phyloP scores from a whole-genome alignment of 2,329 filamentous ascomycete genomes.

The Epichloe gansuensis region DNA sequence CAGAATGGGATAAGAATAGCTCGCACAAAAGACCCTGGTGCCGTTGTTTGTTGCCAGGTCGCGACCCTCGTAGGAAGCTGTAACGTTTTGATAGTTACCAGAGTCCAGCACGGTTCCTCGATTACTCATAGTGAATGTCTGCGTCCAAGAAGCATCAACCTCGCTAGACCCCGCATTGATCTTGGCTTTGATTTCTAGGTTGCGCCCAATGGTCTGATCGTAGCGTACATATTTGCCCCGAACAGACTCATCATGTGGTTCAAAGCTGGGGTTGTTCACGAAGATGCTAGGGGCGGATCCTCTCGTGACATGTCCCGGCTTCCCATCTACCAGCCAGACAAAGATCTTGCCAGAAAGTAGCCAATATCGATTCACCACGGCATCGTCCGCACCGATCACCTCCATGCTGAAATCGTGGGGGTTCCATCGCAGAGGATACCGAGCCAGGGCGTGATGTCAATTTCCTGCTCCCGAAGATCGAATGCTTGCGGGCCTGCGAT shows the following conservation, averaged over 20 bases:
- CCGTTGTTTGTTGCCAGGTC: slow-evolving; percentile 4
- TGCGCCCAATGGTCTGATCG: slow-evolving; percentile 38
- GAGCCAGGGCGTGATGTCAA: slow-evolving; percentile 70
- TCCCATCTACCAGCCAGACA: slow-evolving; percentile 55
- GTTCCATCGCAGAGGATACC: slow-evolving; percentile 52
- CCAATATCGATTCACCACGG: slow-evolving; percentile 41
- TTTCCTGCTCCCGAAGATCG: slow-evolving; percentile 67
- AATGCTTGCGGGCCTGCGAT: slow-evolving; percentile 70
- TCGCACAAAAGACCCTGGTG: background rate
- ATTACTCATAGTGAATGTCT: slow-evolving; percentile 42
- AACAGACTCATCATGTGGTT: background rate
- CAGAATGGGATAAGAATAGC: slow-evolving; percentile 9
- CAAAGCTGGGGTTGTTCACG: background rate
- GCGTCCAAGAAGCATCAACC: slow-evolving; percentile 35
- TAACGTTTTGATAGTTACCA: slow-evolving; percentile 27
- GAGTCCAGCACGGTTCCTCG: slow-evolving; percentile 32
- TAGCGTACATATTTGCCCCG: slow-evolving; percentile 18
- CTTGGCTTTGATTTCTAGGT: slow-evolving; percentile 44
- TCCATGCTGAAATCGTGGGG: slow-evolving; percentile 56
- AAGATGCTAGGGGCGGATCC: background rate
- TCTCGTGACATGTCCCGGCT: slow-evolving; percentile 32
- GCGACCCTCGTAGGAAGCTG: slow-evolving; percentile 9
- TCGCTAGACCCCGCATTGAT: slow-evolving; percentile 26
- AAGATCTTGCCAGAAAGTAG: slow-evolving; percentile 70
- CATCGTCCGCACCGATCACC: slow-evolving; percentile 53